Evolutionary conservation across 1,284 basidiomycete genomes (phyloP), one percentile per base, ranked within the genome.

Genomic region (Gymnopus androsaceus): DNA sequence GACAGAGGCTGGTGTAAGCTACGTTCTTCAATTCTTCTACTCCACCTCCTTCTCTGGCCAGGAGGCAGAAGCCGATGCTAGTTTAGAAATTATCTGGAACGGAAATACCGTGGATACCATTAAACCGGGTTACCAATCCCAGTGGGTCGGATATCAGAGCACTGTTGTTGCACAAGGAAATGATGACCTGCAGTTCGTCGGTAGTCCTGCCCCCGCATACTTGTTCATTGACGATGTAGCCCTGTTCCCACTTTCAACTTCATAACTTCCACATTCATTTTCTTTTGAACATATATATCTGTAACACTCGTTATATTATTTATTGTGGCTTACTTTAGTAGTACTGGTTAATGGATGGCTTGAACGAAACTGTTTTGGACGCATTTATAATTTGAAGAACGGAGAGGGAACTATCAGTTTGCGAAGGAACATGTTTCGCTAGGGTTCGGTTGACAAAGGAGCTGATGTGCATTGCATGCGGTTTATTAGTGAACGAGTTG

Each of bases 51-150:
- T 68, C 63, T 67, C 66, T 51, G 67, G 66, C 15, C 56, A 60
- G 1, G 52, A 61, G 15, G 51, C 62, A 3, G 68, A 73, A 51
- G 62, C 53, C 7, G 38, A 57, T 36, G 63, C 72, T 25, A 67
- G 69, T 45, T 61, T 73, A 0, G 63, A 69, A n/a, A 64, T 75
- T 7, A 48, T 66, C 15, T 74, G 73, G 73, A 74, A 72, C 45
- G 69, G 69, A 3, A 40, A 54, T 17, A 57, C 65, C 14, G 65
- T 69, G 3, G 56, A 59, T 40, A 71, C 66, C 5, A 64, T 72
- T 17, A 59, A 41, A 8, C 66, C 66, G 7, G 69, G 70, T 3
- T 71, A 65, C 55, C 64, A 62, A n/a, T n/a, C n/a, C 28, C 54
- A 60, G 25, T 75, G 69, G 67, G 63, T 58, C 27, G 69, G 65